Base-by-base conservation (phyloP, 2,329 filamentous ascomycete genomes). In the Ophiosphaerella korrae region DNA sequence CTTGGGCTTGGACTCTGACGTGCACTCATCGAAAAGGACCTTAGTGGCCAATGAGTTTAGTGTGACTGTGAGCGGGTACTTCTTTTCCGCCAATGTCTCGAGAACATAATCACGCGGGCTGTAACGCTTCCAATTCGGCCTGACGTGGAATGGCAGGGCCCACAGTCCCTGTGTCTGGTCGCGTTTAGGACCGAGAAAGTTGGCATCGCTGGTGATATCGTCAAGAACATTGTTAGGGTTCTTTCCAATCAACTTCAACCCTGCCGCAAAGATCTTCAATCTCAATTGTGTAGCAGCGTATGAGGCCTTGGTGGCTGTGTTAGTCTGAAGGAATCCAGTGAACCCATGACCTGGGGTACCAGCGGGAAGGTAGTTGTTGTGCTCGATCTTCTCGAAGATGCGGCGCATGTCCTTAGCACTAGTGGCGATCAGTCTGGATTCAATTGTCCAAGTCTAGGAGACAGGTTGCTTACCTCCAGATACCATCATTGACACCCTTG, bases 11-110 rank as follows among this genome's bases (percentile, higher is more conserved):
- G 58, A 45, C n/a, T 16, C 41, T 16, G 53, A 46, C 23, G 37
- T 18, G 33, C 56, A 59, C 3, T 52, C 49, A 3, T 74, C 66
- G 51, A 78, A 78, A 29, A 64, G 58, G 16, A 77, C 58, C 52
- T 73, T 76, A 7, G 74, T 77, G 2, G 73, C 72, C 44, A 77
- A 57, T 2, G 67, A 73, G 58, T 73, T 67, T 3, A 74, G 70
- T 60, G 52, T 72, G 57, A 60, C 43, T 33, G 53, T 33, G 3
- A 64, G 52, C 13, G 62, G 57, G 14, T 62, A 62, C 38, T 47
- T 54, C 18, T 31, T 57, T 11, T 33, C 43, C 8, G 42, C 53
- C 7, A 41, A 31, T 7, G 51, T 57, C 31, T 52, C 48, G n/a
- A 57, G 32, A 31, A 64, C 57, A 12, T 40, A 44, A 32, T 61